Conservation (phyloP, 2,329 filamentous ascomycete species). For the Xylogone sp. region DNA sequence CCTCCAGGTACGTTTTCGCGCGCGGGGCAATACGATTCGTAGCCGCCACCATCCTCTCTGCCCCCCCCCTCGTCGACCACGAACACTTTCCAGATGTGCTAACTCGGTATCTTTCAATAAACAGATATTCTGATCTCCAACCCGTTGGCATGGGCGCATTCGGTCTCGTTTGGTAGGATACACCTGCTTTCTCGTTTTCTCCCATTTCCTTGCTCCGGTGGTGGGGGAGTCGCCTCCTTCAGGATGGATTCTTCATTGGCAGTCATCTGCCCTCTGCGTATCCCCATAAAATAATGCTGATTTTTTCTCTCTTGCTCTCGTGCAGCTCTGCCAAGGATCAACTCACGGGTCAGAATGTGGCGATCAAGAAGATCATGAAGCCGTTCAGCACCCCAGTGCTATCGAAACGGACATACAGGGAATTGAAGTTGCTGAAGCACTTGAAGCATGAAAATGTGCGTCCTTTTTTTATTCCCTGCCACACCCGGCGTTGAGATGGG, state of each 20-base stretch:
- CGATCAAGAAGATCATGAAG: conserved; percentile 99
- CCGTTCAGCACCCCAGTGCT: conserved; percentile 99
- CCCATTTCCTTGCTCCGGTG: conserved; percentile 7
- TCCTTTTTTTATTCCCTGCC: conserved; percentile 1
- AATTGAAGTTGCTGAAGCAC: conserved; percentile 96
- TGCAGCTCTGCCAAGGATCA: conserved; percentile 92
- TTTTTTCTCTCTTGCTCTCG: not conserved
- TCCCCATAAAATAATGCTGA: not conserved
- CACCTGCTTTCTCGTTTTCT: conserved; percentile 1
- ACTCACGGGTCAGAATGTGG: conserved; percentile 93
- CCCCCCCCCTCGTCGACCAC: too few species aligned
- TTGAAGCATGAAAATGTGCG: conserved; percentile 90
- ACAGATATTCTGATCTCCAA: conserved; percentile 94
- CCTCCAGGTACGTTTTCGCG: conserved; percentile 69
- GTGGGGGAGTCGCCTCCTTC: too few species aligned
- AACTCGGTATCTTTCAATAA: conserved; percentile 9
- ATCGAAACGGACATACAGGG: conserved; percentile 95
- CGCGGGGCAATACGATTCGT: conserved; percentile 16
- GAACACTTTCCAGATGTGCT: conserved; percentile 5
- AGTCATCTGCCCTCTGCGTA: too few species aligned
- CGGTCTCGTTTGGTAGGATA: conserved; percentile 86
- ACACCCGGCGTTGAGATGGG: conserved; percentile 1
- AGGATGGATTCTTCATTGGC: not conserved
- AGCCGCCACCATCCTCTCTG: conserved; percentile 9
- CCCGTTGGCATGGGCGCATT: conserved; percentile 99